Evolutionary conservation across 2,329 filamentous ascomycete genomes (phyloP), one percentile per base, ranked within the genome.

Genomic region (Helotiales sp.): DNA sequence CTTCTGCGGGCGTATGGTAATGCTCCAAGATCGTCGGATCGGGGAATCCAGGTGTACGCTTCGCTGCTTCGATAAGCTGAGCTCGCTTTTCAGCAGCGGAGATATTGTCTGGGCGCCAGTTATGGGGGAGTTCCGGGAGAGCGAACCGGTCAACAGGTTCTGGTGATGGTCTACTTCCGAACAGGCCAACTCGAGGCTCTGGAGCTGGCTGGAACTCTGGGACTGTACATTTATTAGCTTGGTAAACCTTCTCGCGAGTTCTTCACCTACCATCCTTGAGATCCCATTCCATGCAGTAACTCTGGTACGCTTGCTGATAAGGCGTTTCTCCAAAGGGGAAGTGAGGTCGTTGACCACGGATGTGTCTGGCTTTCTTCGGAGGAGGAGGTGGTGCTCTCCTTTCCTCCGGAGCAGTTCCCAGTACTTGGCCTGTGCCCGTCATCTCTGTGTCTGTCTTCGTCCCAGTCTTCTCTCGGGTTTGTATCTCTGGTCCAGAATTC

Each of bases 271-370:
- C 65, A 64, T 67, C 62, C 49, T 58, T 61, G 29, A 70, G 51
- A 33, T 70, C 67, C 17, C 60, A 36, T 34, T 63, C 51, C 58
- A 70, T 68, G 30, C 58, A 46, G 27, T 52, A 66, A 53, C 61
- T 67, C 29, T 61, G 50, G 44, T 54, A 69, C 3, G 58, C 58
- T 34, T 61, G 54, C 42, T 70, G 65, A 54, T 61, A 69, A 25
- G 65, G 61, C 5, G 67, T 69, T 52, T 70, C 68, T 22, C 69
- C 69, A 42, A 70, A 69, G 24, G 67, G 67, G 42, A 67, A 69
- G 19, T 57, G 27, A 3, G 67, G 63, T 19, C 22, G 31, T 34
- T 55, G 54, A 7, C 63, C 62, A 15, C 27, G 42, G 30, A 63
- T 60, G 42, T 66, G 59, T 46, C 60, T 53, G n/a, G 24, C 47